A percentile compares a stretch with the other conserved stretches of the same genome.
These are phyloP conservation scores for Candida mesenterica DNA, from an alignment of 1,139 yeast genomes.

Conservation along the genomic window DNA sequence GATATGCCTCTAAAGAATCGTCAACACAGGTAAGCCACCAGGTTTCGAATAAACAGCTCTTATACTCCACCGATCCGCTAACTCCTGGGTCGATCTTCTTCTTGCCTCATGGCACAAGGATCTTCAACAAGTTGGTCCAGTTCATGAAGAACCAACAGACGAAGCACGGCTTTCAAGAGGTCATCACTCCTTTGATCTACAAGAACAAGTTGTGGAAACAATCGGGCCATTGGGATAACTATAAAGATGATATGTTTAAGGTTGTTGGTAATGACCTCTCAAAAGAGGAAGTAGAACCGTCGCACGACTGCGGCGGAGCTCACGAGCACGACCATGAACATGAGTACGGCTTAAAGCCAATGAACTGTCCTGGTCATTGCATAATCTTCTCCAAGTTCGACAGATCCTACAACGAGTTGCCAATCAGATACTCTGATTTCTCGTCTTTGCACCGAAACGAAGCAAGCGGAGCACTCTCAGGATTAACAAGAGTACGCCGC, in stretches of 20 bases:
- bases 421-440: slow-evolving; percentile 86
- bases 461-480: slow-evolving; percentile 90
- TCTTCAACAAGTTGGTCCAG: slow-evolving; percentile 72
- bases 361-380: slow-evolving; percentile 99
- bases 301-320: slow-evolving; percentile 27
- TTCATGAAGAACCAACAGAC: slow-evolving; percentile 86
- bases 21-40: slow-evolving; percentile 45
- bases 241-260: slow-evolving; percentile 90
- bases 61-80: slow-evolving; percentile 71
- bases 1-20: slow-evolving; percentile 6
- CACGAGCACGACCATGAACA: slow-evolving; percentile 27
- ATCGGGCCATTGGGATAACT: slow-evolving; percentile 96
- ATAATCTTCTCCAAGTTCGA: slow-evolving; percentile 78
- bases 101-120: slow-evolving; percentile 85
- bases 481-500: slow-evolving; percentile 90
- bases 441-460: slow-evolving; percentile 95
- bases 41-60: slow-evolving; percentile 62
- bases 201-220: slow-evolving; percentile 83
- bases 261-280: slow-evolving; percentile 53
- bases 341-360: slow-evolving; percentile 85
- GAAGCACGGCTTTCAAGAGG: slow-evolving; percentile 86
- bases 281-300: not conserved
- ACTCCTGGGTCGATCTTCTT: slow-evolving; percentile 92
- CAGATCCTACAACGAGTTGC: slow-evolving; percentile 85
- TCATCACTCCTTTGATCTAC: slow-evolving; percentile 88